Conservation (phyloP, 2,329 filamentous ascomycete genomes). For the Fusarium caatingaense region DNA sequence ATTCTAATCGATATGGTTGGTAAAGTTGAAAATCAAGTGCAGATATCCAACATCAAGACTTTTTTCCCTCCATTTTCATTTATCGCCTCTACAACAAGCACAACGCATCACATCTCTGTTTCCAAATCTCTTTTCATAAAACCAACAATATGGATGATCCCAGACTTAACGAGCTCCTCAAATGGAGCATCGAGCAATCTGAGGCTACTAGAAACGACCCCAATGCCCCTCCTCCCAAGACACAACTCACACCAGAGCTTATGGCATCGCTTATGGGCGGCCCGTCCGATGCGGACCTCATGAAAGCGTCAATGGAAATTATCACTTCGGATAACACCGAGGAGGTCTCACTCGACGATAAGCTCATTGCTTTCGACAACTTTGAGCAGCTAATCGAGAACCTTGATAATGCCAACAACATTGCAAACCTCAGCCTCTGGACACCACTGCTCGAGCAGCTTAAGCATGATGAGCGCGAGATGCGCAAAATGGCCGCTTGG, state of each 20-base stretch:
- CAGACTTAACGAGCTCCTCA: slow-evolving; percentile 79
- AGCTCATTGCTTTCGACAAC: slow-evolving; percentile 90
- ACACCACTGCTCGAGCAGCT: slow-evolving; percentile 79
- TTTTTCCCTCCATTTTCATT: neutral
- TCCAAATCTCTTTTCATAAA: neutral
- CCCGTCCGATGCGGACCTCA: slow-evolving; percentile 89
- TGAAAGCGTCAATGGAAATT: slow-evolving; percentile 84
- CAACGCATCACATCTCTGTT: neutral
- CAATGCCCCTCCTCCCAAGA: slow-evolving; percentile 49
- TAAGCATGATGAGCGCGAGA: slow-evolving; percentile 73
- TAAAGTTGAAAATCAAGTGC: slow-evolving; percentile 32
- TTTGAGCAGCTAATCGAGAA: slow-evolving; percentile 92
- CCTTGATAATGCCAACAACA: slow-evolving; percentile 97
- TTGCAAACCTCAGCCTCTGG: slow-evolving; percentile 84
- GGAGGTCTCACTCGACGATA: slow-evolving; percentile 74
- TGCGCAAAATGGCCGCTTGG: slow-evolving; percentile 91
- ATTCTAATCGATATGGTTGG: slow-evolving; percentile 38
- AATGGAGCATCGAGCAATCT: slow-evolving; percentile 75
- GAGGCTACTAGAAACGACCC: slow-evolving; percentile 48
- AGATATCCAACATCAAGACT: slow-evolving; percentile 21
- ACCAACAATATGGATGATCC: slow-evolving; percentile 60
- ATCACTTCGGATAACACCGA: slow-evolving; percentile 72
- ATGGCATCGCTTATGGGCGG: slow-evolving; percentile 83
- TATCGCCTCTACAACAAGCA: slow-evolving; percentile 1
- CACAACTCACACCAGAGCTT: slow-evolving; percentile 73